Evolutionary conservation across 2,329 filamentous ascomycete species (phyloP).

Genomic region (Calonectria ilicicola): DNA sequence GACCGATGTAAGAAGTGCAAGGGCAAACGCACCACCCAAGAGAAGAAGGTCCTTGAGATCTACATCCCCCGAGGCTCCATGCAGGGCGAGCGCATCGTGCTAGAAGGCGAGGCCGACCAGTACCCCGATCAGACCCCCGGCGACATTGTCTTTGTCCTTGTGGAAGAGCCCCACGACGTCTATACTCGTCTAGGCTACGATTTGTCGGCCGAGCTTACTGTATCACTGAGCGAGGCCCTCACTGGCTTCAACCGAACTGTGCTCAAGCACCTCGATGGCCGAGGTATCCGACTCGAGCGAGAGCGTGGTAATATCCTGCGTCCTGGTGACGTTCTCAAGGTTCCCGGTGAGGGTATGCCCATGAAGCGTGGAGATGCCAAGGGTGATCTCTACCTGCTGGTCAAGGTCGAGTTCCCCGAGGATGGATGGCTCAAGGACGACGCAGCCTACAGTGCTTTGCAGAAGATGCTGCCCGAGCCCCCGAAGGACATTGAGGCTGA

Average conservation of each 20-base stretch:
- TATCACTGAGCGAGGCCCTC: constrained; percentile 86
- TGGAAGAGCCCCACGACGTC: constrained; percentile 82
- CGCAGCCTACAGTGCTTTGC: constrained; percentile 76
- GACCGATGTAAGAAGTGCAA: constrained; percentile 99
- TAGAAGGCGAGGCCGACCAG: constrained; percentile 96
- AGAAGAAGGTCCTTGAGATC: constrained; percentile 94
- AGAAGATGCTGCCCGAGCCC: constrained; percentile 79
- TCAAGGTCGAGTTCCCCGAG: constrained; percentile 90
- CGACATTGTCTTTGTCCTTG: constrained; percentile 90
- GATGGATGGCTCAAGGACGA: constrained; percentile 84
- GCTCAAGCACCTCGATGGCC: constrained; percentile 90
- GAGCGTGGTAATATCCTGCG: constrained; percentile 85
- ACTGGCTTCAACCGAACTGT: constrained; percentile 92
- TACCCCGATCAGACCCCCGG: constrained; percentile 89
- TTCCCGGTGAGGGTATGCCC: constrained; percentile 94
- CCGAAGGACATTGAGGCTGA: constrained; percentile 73
- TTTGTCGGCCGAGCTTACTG: constrained; percentile 82
- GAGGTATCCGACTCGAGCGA: constrained; percentile 86
- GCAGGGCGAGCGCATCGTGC: constrained; percentile 89
- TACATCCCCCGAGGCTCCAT: constrained; percentile 91
- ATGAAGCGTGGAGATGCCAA: constrained; percentile 84
- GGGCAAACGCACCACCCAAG: constrained; percentile 85
- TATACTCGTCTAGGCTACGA: constrained; percentile 90
- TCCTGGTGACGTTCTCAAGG: constrained; percentile 86
- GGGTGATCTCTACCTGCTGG: constrained; percentile 88